Base-by-base conservation (phyloP, 371 early-diverging fungal genomes). In the Gilbertella persicaria region DNA sequence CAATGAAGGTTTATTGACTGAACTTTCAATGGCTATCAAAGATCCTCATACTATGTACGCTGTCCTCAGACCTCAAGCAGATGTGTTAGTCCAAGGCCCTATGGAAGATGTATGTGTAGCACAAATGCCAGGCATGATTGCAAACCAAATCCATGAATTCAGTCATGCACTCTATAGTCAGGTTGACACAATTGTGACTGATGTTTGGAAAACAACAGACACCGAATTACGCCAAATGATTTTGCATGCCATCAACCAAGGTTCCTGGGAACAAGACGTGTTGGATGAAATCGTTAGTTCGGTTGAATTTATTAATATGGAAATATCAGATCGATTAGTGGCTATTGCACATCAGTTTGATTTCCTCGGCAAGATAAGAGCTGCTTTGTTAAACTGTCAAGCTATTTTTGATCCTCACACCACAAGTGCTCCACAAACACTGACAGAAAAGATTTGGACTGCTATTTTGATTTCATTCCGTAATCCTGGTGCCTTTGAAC, bases 61-160 rank as follows among this genome's bases (percentile, higher is more conserved):
- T 8, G 30, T 26, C 12, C 30, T 61, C 20, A 45, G 37, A 25
- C 62, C 55, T 42, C 47, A 61, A 55, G 51, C 51, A 20, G 42
- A 61, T 16, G 16, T 59, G 25, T 41, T 50, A 24, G 16, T 14
- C 17, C 28, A 33, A 33, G 55, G 39, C 4, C 20, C 16, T 19
- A 24, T 23, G 13, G 17, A 37, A 45, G 56, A 55, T 51, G 48
- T 55, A 23, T 61, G 62, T 37, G 47, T 61, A 47, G 62, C 52
- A 55, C 62, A 61, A 47, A 61, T 61, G 62, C 62, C 62, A 26
- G 62, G 62, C 20, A 61, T 55, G 42, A 61, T 61, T 47, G 62
- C 62, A 37, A 61, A 55, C 51, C 52, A 61, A 16, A 56, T 61
- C 25, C 62, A 61, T 46, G 56, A 61, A 37, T 52, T 55, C 28